A percentile compares a stretch with the other conserved stretches of the same genome.
Conservation (phyloP, 352 stramenopile genomes). For the Pythium phragmitis region DNA sequence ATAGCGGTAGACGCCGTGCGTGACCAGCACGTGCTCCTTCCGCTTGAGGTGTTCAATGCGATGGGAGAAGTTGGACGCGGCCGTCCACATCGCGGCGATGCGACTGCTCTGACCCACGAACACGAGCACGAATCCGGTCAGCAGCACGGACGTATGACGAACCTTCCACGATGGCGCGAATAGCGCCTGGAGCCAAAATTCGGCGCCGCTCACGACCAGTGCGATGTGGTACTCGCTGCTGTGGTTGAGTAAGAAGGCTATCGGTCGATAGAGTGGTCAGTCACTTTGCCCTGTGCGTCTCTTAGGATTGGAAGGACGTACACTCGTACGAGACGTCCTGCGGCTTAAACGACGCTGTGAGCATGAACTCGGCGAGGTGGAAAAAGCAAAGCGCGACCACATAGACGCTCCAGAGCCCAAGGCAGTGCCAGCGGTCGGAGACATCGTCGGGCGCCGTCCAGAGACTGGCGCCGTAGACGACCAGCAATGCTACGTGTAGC, state of each 20-base stretch:
- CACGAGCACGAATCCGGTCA: constrained; percentile 67
- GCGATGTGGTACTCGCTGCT: constrained; percentile 89
- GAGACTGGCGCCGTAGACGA: constrained; percentile 29
- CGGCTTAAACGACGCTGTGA: constrained; percentile 81
- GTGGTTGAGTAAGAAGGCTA: constrained; percentile 91
- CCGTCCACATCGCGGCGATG: constrained; percentile 91
- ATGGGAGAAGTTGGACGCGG: constrained; percentile 95
- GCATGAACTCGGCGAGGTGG: constrained; percentile 83
- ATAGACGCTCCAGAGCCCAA: constrained; percentile 77
- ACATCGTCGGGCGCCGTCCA: constrained; percentile 19
- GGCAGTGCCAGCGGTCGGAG: constrained; percentile 43
- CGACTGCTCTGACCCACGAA: constrained; percentile 87
- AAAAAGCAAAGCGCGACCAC: constrained; percentile 77
- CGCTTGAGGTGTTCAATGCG: constrained; percentile 93
- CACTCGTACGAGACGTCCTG: constrained; percentile 80
- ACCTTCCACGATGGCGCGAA: constrained; percentile 79
- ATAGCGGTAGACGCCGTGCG: constrained; percentile 89
- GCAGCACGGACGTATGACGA: constrained; percentile 47
- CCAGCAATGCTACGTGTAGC: constrained; percentile 54
- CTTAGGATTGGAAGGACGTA: constrained; percentile 18
- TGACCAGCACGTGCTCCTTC: constrained; percentile 93
- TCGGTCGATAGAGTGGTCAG: neutral
- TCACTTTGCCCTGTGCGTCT: neutral
- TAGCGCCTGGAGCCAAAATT: constrained; percentile 92
- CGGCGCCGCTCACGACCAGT: constrained; percentile 70